Conservation (phyloP, 2,329 filamentous ascomycete species). For the Corinectria fuckeliana region DNA sequence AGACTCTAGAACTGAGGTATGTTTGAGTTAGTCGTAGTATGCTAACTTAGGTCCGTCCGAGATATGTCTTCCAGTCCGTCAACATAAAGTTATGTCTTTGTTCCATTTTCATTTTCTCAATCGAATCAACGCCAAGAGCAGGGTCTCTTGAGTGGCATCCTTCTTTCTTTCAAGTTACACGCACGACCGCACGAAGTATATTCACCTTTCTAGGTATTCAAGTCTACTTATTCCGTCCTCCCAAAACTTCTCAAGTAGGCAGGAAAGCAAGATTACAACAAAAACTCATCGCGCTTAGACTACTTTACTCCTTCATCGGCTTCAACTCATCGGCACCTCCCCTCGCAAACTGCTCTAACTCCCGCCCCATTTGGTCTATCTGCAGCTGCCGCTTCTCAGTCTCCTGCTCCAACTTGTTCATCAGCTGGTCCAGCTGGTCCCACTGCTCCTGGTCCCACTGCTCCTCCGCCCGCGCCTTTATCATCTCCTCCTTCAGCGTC, state of each 20-base stretch:
- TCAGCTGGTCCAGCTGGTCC: neutral
- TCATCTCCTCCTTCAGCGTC: too few relatives aligned
- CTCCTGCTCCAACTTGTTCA: neutral
- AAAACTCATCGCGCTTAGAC: neutral
- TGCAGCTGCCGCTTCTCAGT: neutral
- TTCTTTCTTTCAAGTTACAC: neutral
- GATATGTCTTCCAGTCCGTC: neutral
- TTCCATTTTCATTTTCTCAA: neutral
- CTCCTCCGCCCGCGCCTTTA: too few relatives aligned
- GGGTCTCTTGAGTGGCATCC: neutral
- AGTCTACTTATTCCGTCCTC: neutral
- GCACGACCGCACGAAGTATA: neutral
- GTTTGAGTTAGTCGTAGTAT: constrained; percentile 21
- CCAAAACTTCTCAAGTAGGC: neutral
- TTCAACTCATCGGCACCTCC: neutral
- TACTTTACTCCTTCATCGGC: neutral
- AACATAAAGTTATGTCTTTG: neutral
- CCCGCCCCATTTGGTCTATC: neutral
- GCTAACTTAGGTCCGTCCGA: constrained; percentile 28
- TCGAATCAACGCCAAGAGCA: neutral
- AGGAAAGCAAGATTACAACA: neutral
- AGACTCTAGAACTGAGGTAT: constrained; percentile 35
- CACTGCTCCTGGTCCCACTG: neutral
- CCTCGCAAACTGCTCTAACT: neutral
- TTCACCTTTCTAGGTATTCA: neutral